Evolutionary conservation across 768 basidiomycete species (phyloP).

Genomic region (Thelephora ganbajun): DNA sequence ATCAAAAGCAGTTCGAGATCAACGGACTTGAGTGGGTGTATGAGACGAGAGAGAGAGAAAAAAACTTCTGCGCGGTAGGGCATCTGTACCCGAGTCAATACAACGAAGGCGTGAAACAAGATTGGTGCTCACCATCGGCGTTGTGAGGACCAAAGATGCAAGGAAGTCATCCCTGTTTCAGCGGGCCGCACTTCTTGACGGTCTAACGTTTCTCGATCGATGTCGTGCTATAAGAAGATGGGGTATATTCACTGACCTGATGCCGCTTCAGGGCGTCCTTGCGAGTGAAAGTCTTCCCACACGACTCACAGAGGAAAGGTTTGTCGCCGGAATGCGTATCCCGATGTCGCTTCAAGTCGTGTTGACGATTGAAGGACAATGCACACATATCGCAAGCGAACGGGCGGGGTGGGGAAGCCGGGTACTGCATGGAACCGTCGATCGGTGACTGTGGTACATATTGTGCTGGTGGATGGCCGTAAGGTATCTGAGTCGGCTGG

Average conservation of each 20-base stretch:
- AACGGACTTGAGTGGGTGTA: too few relatives aligned
- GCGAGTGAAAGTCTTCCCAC: constrained; percentile 77
- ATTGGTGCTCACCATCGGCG: too few relatives aligned
- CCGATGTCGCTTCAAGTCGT: constrained; percentile 73
- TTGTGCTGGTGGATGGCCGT: constrained; percentile 5
- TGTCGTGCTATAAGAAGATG: neutral
- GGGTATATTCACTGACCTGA: constrained; percentile 34
- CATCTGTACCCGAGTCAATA: too few relatives aligned
- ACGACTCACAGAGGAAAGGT: constrained; percentile 70
- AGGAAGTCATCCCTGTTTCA: neutral
- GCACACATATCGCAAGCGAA: constrained; percentile 44
- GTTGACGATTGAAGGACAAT: constrained; percentile 74
- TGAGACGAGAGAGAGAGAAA: too few relatives aligned
- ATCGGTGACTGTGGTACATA: constrained; percentile 13
- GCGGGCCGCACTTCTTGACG: neutral
- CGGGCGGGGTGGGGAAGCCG: constrained; percentile 24
- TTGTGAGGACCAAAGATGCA: too few relatives aligned
- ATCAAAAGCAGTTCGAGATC: too few relatives aligned
- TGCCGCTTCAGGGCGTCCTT: constrained; percentile 81
- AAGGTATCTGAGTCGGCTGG: too few relatives aligned
- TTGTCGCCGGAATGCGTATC: constrained; percentile 82
- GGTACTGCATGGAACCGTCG: constrained; percentile 17
- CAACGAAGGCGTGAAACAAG: too few relatives aligned
- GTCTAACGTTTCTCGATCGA: neutral
- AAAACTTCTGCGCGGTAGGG: too few relatives aligned